Conservation (phyloP, 345 rosid species). For the Eucalyptus regnans region DNA sequence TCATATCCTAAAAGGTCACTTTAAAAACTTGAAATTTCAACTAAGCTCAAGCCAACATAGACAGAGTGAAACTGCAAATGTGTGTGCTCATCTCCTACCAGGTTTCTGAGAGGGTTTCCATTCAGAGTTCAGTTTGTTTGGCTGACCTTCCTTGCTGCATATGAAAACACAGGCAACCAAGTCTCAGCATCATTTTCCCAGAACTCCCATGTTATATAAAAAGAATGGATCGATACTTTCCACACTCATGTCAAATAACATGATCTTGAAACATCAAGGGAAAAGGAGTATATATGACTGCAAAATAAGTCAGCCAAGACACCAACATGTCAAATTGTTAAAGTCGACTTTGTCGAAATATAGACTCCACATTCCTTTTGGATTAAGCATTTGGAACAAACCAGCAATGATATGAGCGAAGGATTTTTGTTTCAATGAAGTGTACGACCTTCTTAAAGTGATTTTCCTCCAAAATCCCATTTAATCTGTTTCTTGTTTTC, state of each 20-base stretch:
- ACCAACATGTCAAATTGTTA: background rate
- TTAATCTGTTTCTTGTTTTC: background rate
- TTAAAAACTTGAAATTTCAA: background rate
- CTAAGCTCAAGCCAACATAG: background rate
- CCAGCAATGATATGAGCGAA: background rate
- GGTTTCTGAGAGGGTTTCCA: constrained; percentile 38
- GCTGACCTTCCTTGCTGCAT: constrained; percentile 44
- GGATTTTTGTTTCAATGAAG: background rate
- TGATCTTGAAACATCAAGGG: background rate
- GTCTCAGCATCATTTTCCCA: background rate
- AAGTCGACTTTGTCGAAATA: background rate
- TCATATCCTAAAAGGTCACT: background rate
- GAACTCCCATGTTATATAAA: background rate
- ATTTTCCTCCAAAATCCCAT: background rate
- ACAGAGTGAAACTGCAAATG: background rate
- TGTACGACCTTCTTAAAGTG: background rate
- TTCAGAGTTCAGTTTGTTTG: constrained; percentile 30
- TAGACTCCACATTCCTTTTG: background rate
- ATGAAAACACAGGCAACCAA: background rate
- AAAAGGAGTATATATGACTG: background rate
- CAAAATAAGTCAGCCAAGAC: background rate
- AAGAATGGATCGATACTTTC: background rate
- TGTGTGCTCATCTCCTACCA: constrained; percentile 25
- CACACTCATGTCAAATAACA: background rate
- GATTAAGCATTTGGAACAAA: background rate